These are phyloP conservation scores for Heliamphora exappendiculata DNA, from an alignment of 148 eudicot genomes.

Conservation along the genomic window DNA sequence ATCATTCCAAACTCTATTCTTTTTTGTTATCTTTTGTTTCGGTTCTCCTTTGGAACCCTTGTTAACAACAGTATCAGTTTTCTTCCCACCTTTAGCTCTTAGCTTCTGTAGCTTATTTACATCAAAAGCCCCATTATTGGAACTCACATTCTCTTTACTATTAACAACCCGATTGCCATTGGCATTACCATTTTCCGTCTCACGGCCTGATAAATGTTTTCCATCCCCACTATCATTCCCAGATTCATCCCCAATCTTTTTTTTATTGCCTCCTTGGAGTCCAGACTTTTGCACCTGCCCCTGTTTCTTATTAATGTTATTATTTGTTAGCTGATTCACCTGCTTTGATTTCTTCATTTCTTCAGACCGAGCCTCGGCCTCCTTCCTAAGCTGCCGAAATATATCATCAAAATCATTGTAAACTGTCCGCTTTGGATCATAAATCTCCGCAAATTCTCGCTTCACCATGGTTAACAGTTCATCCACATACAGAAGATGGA, in stretches of 20 bases:
- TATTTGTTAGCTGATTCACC: slow-evolving; percentile 35
- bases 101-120: slow-evolving; percentile 80
- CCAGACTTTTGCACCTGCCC: slow-evolving; percentile 52
- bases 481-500: slow-evolving; percentile 84
- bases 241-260: slow-evolving; percentile 50
- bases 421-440: slow-evolving; percentile 64
- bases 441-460: slow-evolving; percentile 68
- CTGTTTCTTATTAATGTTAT: slow-evolving; percentile 45
- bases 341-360: slow-evolving; percentile 75
- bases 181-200: slow-evolving; percentile 44
- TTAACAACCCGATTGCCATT: slow-evolving; percentile 44
- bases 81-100: slow-evolving; percentile 73
- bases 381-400: slow-evolving; percentile 78
- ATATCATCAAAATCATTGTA: slow-evolving; percentile 73
- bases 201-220: slow-evolving; percentile 29
- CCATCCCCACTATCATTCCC: slow-evolving; percentile 51
- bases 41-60: slow-evolving; percentile 63
- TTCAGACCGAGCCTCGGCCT: slow-evolving; percentile 92
- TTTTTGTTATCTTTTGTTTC: slow-evolving; percentile 52
- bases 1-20: slow-evolving; percentile 95
- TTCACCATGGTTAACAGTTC: slow-evolving; percentile 89
- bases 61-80: slow-evolving; percentile 47
- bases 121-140: slow-evolving; percentile 75
- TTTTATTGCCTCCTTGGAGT: slow-evolving; percentile 53
- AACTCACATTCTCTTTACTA: slow-evolving; percentile 53